A percentile compares a stretch with the other conserved stretches of the same genome.
Conservation (phyloP, 371 early-diverging fungal species). For the Mortierella sp. region DNA sequence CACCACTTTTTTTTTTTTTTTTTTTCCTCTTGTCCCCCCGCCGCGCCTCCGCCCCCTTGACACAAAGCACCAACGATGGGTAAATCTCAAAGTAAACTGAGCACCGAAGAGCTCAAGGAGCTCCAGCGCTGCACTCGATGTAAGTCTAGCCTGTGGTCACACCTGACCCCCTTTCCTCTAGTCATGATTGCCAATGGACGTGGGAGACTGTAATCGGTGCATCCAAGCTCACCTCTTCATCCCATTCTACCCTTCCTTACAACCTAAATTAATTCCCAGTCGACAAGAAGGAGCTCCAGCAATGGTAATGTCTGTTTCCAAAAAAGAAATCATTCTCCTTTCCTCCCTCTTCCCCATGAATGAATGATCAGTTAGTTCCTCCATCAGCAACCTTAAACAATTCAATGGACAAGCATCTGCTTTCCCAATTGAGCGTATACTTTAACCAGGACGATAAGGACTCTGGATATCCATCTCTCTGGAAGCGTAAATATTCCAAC, state of each 20-base stretch:
- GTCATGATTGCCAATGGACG: no score
- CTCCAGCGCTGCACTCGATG: constrained; percentile 86
- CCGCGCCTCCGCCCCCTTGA: constrained; percentile 7
- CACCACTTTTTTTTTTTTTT: constrained; percentile 4
- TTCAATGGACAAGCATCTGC: no score
- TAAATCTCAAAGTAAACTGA: constrained; percentile 86
- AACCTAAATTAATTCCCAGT: constrained; percentile 58
- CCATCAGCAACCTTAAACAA: no score
- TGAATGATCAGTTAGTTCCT: no score
- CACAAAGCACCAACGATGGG: constrained; percentile 70
- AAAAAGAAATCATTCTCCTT: no score
- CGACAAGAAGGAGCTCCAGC: constrained; percentile 93
- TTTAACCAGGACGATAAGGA: no score
- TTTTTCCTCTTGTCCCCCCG: constrained; percentile 1
- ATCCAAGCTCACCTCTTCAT: not conserved
- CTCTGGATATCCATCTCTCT: no score
- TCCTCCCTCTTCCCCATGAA: no score
- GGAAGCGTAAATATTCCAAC: no score
- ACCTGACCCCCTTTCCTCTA: not conserved
- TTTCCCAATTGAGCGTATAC: no score
- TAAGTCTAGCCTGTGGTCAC: constrained; percentile 62
- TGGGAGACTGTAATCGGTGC: no score
- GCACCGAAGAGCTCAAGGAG: constrained; percentile 82
- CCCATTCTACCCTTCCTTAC: not conserved
- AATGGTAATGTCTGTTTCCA: constrained; percentile 72